Base-by-base conservation (phyloP, 2,329 filamentous ascomycete species). In the Claviceps sp. region DNA sequence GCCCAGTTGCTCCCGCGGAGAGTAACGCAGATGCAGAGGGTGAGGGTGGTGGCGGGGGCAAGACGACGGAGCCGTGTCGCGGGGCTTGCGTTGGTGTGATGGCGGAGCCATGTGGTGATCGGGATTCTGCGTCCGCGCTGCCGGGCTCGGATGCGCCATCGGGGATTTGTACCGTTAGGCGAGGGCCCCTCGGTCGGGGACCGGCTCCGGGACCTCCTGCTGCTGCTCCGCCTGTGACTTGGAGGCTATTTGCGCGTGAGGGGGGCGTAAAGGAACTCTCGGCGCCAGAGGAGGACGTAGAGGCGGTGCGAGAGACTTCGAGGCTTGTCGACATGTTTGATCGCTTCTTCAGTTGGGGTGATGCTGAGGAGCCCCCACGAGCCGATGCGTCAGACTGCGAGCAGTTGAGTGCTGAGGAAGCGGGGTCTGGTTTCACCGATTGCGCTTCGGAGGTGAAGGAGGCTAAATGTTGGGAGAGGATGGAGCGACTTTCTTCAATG, bases 91-190 rank as follows among this genome's bases (percentile, higher is more conserved):
- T 77, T 6, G 82, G 79, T 2, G 74, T 72, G 43, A 78, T 77
- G 43, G 73, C 75, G 18, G 78, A 74, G 41, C 81, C 80, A 43
- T 78, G 78, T 37, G 84, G 67, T 62, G 85, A 72, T 66, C 79
- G 65, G 66, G 86, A 86, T 52, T 86, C 86, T 47, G 77, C 87
- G 3, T 85, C 87, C 46, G 82, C 85, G 55, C 79, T 85, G 53
- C 82, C 87, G 46, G 72, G 72, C 59, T 95, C 88, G 9, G 88
- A 94, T 42, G 83, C 82, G 61, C 95, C 93, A 58, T 89, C 91
- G 0, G 93, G 93, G 61, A 98, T 98, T 63, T 96, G 89, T 4
- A 98, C 88, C 60, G 88, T 95, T 47, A 98, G 74, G 50, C 88
- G 81, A 2, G 93, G 93, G 6, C 67, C 66, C 50, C 88, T 79